A percentile compares a stretch with the other conserved stretches of the same genome.
These are phyloP conservation scores for Plasmodium gaboni DNA, from an alignment of 169 alveolate species.

Conservation along the genomic window DNA sequence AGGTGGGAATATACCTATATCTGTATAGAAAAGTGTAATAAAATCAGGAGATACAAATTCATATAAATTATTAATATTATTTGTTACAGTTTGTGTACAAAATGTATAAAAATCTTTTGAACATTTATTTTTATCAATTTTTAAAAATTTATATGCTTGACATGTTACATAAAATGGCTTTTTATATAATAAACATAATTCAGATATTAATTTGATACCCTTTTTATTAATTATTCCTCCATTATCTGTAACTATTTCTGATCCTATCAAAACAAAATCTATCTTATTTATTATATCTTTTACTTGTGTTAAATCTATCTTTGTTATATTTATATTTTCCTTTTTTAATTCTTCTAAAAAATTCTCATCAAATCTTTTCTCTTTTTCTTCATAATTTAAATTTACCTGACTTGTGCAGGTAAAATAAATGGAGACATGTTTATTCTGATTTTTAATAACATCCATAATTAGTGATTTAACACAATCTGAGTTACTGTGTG, in stretches of 20 bases:
- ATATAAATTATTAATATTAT: constrained; percentile 21
- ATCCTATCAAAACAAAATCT: constrained; percentile 65
- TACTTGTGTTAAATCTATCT: constrained; percentile 23
- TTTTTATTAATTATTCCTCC: constrained; percentile 68
- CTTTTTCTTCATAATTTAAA: constrained; percentile 40
- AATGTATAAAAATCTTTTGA: constrained; percentile 24
- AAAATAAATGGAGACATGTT: constrained; percentile 51
- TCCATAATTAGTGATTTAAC: constrained; percentile 53
- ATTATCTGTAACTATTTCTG: constrained; percentile 68
- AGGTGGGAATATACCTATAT: constrained; percentile 70
- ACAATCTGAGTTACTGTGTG: constrained; percentile 67
- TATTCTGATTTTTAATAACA: constrained; percentile 44
- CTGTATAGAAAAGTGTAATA: constrained; percentile 72
- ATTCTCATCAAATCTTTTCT: constrained; percentile 46
- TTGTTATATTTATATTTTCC: constrained; percentile 45
- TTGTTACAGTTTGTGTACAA: constrained; percentile 48
- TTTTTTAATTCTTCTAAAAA: constrained; percentile 50
- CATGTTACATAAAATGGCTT: constrained; percentile 69
- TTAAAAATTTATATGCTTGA: constrained; percentile 69
- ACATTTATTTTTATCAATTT: constrained; percentile 41
- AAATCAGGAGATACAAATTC: constrained; percentile 62
- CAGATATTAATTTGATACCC: constrained; percentile 44
- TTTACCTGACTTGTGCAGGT: constrained; percentile 21
- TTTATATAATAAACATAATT: constrained; percentile 64
- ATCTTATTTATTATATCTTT: constrained; percentile 48